Percentiles rank a stretch among this genome's conserved stretches.
These are phyloP conservation scores for Chaetoceros tenuissimus DNA, from an alignment of 108 stramenopile genomes.

Conservation along the genomic window DNA sequence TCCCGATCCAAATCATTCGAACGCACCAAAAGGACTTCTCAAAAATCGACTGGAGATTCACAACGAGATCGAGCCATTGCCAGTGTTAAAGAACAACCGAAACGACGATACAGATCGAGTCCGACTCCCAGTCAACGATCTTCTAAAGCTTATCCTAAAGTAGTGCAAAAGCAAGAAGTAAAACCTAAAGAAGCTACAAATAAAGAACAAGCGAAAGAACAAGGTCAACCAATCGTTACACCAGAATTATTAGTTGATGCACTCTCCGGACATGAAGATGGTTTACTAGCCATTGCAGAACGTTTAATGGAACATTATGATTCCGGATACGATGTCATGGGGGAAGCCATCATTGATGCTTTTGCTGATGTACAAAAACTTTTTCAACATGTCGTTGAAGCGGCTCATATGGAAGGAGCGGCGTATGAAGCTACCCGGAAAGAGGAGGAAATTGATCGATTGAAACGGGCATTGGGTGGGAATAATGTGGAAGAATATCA, in stretches of 20 bases:
- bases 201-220: constrained; percentile 10
- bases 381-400: constrained; percentile 85
- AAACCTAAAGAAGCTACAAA: neutral
- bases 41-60: constrained; percentile 1
- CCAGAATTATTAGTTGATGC: constrained; percentile 83
- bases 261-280: constrained; percentile 80
- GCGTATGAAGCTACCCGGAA: constrained; percentile 65
- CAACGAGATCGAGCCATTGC: constrained; percentile 31
- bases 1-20: constrained; percentile 19
- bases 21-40: constrained; percentile 2
- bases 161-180: neutral
- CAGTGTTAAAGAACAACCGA: constrained; percentile 10
- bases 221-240: constrained; percentile 40
- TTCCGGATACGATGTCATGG: constrained; percentile 80
- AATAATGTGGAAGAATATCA: neutral
- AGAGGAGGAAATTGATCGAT: constrained; percentile 50
- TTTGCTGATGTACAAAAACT: constrained; percentile 81
- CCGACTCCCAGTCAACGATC: neutral
- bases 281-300: constrained; percentile 79
- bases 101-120: neutral
- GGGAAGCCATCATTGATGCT: constrained; percentile 79
- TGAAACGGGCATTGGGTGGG: constrained; percentile 14
- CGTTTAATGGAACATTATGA: constrained; percentile 80
- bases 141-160: neutral
- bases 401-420: constrained; percentile 88